Conservation (phyloP, 371 early-diverging fungal species). For the Mortierella sp. region DNA sequence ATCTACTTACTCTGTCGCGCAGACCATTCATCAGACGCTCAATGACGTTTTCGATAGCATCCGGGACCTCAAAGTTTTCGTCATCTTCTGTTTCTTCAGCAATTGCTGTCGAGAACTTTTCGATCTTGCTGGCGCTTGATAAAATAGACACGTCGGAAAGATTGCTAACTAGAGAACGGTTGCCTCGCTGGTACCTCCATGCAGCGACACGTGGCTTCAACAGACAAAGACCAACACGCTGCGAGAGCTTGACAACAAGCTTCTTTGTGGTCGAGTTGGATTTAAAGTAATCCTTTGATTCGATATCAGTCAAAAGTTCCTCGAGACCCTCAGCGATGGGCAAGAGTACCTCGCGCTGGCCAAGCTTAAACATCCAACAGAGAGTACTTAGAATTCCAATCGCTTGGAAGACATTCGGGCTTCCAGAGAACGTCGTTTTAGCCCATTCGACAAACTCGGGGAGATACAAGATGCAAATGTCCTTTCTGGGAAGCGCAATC, state of each 20-base stretch:
- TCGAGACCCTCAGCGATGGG: slow-evolving; percentile 69
- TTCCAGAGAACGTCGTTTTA: slow-evolving; percentile 13
- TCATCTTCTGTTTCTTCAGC: slow-evolving; percentile 56
- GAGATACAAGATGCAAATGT: slow-evolving; percentile 41
- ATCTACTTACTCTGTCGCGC: slow-evolving; percentile 74
- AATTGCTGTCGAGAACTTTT: slow-evolving; percentile 37
- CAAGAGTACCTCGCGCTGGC: slow-evolving; percentile 73
- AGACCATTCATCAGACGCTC: slow-evolving; percentile 86
- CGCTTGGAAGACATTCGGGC: slow-evolving; percentile 36
- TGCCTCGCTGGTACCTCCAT: slow-evolving; percentile 84
- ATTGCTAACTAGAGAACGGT: slow-evolving; percentile 40
- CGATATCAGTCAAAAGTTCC: slow-evolving; percentile 64
- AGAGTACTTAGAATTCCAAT: slow-evolving; percentile 77
- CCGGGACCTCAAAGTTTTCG: slow-evolving; percentile 65
- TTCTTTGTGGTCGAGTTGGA: slow-evolving; percentile 85
- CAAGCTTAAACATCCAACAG: slow-evolving; percentile 77
- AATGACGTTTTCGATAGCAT: slow-evolving; percentile 80
- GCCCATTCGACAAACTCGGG: slow-evolving; percentile 56
- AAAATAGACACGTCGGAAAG: neutral
- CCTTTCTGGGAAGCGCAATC: slow-evolving; percentile 27
- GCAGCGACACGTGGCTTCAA: slow-evolving; percentile 78
- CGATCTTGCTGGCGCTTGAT: slow-evolving; percentile 19
- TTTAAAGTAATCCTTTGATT: slow-evolving; percentile 66
- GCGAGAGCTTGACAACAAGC: slow-evolving; percentile 82
- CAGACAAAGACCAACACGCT: slow-evolving; percentile 83